These are phyloP conservation scores for Kodamaea sp. DNA, from an alignment of 1,139 yeast genomes.

Conservation along the genomic window DNA sequence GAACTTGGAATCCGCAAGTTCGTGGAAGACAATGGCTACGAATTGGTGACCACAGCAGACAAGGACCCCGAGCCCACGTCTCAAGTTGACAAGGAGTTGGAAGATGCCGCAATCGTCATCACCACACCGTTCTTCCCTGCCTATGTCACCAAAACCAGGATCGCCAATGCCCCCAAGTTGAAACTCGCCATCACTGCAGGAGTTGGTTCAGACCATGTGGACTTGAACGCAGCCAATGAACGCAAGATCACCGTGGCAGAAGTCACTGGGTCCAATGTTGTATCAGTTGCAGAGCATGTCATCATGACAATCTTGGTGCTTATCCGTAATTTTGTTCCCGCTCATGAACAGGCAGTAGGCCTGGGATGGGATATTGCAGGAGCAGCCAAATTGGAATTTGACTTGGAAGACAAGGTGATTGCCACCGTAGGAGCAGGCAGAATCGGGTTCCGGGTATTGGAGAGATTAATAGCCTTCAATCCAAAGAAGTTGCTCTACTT, in stretches of 20 bases:
- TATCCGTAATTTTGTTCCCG: conserved; percentile 77
- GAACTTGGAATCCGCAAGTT: conserved; percentile 71
- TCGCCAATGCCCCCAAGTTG: conserved; percentile 70
- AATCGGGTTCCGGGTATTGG: conserved; percentile 76
- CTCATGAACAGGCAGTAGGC: conserved; percentile 63
- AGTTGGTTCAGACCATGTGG: conserved; percentile 83
- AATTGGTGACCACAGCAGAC: conserved; percentile 62
- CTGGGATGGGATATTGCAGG: conserved; percentile 80
- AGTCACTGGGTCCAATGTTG: conserved; percentile 82
- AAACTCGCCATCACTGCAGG: conserved; percentile 79
- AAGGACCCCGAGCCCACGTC: conserved; percentile 66
- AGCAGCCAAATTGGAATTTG: conserved; percentile 71
- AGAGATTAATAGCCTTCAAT: conserved; percentile 71
- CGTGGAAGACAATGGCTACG: conserved; percentile 68
- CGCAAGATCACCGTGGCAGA: conserved; percentile 66
- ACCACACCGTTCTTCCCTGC: conserved; percentile 88
- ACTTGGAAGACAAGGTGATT: conserved; percentile 72
- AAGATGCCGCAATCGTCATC: conserved; percentile 73
- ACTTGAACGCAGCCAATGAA: conserved; percentile 71
- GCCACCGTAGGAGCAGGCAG: conserved; percentile 85
- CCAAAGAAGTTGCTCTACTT: conserved; percentile 73
- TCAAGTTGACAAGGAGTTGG: conserved; percentile 62
- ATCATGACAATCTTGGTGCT: conserved; percentile 71
- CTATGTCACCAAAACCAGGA: conserved; percentile 65
- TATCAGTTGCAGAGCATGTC: conserved; percentile 81